A percentile compares a stretch with the other conserved stretches of the same genome.
phyloP scores from a whole-genome alignment of 257 asterid species.

The Forsythia suspensa region DNA sequence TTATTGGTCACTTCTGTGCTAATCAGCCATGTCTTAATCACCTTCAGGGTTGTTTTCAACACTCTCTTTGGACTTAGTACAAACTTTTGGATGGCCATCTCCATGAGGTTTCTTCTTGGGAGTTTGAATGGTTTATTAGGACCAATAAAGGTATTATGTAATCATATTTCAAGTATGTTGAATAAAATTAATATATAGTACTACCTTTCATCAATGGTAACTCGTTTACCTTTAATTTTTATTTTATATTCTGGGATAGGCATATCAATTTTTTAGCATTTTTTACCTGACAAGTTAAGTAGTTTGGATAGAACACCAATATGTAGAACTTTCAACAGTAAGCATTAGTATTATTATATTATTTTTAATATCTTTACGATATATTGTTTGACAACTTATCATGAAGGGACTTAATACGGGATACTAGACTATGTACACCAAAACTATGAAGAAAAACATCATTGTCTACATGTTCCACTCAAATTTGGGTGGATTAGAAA shows the following conservation, averaged over 20 bases:
- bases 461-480: neutral
- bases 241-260: neutral
- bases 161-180: neutral
- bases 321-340: constrained; percentile 69
- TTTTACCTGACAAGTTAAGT: constrained; percentile 52
- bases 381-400: neutral
- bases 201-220: neutral
- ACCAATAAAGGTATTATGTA: constrained; percentile 59
- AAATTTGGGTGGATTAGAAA: neutral
- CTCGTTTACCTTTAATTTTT: neutral
- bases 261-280: neutral
- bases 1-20: neutral
- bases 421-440: neutral
- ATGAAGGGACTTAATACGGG: neutral
- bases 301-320: constrained; percentile 73
- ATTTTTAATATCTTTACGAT: constrained; percentile 2
- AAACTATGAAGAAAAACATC: neutral
- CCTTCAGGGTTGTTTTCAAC: constrained; percentile 71
- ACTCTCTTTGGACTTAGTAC: constrained; percentile 76
- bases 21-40: constrained; percentile 9
- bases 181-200: neutral
- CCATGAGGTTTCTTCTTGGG: constrained; percentile 76
- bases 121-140: constrained; percentile 77
- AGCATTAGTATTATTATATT: constrained; percentile 25
- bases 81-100: constrained; percentile 77